A percentile compares a stretch with the other conserved stretches of the same genome.
These are phyloP conservation scores for Didymella exigua DNA, from an alignment of 2,329 filamentous ascomycete species.

Conservation along the genomic window DNA sequence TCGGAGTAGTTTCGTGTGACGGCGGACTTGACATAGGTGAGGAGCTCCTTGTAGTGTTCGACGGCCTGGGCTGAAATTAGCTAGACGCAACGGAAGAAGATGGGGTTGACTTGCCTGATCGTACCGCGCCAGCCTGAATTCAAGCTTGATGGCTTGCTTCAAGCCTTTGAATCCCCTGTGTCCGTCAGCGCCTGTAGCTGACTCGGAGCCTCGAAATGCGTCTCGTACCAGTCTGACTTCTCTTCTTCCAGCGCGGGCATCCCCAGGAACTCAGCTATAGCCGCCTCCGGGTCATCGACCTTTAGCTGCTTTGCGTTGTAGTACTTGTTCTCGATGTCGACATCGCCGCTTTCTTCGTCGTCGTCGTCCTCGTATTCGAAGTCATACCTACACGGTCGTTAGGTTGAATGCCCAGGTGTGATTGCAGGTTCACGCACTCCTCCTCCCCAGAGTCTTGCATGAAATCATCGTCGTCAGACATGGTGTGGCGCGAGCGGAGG, in stretches of 20 bases:
- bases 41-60: conserved; percentile 89
- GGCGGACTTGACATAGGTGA: conserved; percentile 96
- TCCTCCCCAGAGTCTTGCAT: conserved; percentile 92
- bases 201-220: neutral
- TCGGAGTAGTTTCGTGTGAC: conserved; percentile 98
- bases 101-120: conserved; percentile 64
- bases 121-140: conserved; percentile 91
- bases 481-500: conserved; percentile 47
- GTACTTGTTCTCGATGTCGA: conserved; percentile 99
- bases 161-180: conserved; percentile 87
- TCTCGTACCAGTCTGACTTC: conserved; percentile 83
- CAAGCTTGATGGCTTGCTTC: conserved; percentile 97
- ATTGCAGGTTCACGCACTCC: conserved; percentile 61
- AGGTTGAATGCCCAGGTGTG: neutral
- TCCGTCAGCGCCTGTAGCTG: conserved; percentile 20
- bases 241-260: conserved; percentile 83
- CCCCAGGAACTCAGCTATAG: conserved; percentile 89
- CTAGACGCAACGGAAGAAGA: neutral
- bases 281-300: conserved; percentile 80
- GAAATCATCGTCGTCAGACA: conserved; percentile 88
- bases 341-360: conserved; percentile 83
- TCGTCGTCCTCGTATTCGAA: conserved; percentile 98
- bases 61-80: conserved; percentile 67
- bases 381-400: conserved; percentile 68
- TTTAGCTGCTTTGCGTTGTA: conserved; percentile 99